Base-by-base conservation (phyloP, 2,329 filamentous ascomycete species). In the Alternaria longipes region DNA sequence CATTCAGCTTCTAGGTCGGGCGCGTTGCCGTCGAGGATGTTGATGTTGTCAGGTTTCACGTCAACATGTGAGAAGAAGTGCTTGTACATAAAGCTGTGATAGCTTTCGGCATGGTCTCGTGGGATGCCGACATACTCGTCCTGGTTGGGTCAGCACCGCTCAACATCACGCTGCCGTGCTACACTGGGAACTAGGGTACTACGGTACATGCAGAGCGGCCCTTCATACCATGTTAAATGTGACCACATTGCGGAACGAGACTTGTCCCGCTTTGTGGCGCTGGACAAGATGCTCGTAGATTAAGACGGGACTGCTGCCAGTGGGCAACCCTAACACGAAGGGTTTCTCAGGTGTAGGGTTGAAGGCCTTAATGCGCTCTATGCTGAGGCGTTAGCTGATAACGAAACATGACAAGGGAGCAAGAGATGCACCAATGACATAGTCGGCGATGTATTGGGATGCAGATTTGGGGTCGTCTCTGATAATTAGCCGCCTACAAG, bases 71-170 rank as follows among this genome's bases (percentile, higher is more conserved):
- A 92, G 84, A 96, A 96, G 84, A 96, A 93, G 81, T 95, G 86
- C 80, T 91, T 92, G 86, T 93, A 96, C 92, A 96, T 95, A 83
- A 95, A 96, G 67, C 89, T 91, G 82, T 96, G 92, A 81, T 96
- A 96, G 72, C 90, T 93, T 78, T 95, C 89, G 12, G 91, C 89
- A 77, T 96, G 91, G 71, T 94, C 91, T 72, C 91, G 88, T 34
- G 92, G 90, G 64, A 96, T 86, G 59, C 90, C 91, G 67, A 95
- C 91, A 74, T 96, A 96, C 81, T 96, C 92, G 80, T 96, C 92
- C 89, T 91, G 67, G 36, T 54, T 30, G 36, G 47, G 64, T 78
- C 65, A 77, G 74, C 58, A 49, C 55, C 53, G 53, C 49, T 50
- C 44, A 56, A 52, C 55, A 55, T 51, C 46, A 62, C 61, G 63